Evolutionary conservation across 257 asterid genomes (phyloP).

Genomic region (Nicotiana noctiflora): DNA sequence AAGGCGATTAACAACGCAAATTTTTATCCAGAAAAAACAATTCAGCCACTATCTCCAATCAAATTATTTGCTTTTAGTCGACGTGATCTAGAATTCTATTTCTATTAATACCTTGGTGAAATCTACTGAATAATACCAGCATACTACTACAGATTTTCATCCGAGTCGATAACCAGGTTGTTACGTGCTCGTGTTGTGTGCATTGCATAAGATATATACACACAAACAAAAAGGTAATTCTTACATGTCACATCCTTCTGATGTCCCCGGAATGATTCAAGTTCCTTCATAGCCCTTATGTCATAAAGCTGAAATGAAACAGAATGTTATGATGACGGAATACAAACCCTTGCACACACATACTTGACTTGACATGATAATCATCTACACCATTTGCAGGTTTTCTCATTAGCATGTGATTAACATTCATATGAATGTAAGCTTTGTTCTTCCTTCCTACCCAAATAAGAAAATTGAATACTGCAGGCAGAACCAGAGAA

Average conservation of each 20-base stretch:
- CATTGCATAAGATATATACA: background rate
- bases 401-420: background rate
- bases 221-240: constrained; percentile 7
- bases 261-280: constrained; percentile 95
- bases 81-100: background rate
- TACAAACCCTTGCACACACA: background rate
- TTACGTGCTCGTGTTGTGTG: background rate
- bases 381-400: background rate
- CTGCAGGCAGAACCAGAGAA: background rate
- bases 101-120: background rate
- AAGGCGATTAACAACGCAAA: background rate
- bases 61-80: background rate
- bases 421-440: background rate
- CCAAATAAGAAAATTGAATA: background rate
- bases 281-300: constrained; percentile 98
- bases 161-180: background rate
- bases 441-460: constrained; percentile 1
- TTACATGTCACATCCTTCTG: constrained; percentile 89
- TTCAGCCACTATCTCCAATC: background rate
- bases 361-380: background rate
- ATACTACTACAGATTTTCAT: background rate
- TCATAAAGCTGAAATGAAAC: constrained; percentile 72
- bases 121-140: background rate
- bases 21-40: background rate
- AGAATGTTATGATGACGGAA: constrained; percentile 9